Evolutionary conservation across 2,329 filamentous ascomycete species (phyloP).

Genomic region (Cladosporium sp.): DNA sequence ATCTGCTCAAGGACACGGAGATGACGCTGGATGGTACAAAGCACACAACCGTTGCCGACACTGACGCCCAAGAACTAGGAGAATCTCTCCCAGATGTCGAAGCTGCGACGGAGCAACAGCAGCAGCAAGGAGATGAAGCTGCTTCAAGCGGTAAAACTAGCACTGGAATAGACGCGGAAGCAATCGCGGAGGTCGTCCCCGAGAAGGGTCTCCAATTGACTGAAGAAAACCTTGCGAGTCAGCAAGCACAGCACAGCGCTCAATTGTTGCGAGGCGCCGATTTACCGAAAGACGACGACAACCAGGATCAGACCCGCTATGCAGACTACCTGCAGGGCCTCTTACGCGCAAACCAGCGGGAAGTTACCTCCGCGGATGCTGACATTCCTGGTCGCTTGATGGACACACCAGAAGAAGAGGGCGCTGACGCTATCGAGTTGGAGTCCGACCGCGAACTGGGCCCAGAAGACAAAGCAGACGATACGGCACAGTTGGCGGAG

Average conservation of each 20-base stretch:
- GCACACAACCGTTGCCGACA: no score
- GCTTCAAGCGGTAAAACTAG: no score
- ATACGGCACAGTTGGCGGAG: no score
- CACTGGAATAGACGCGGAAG: neutral
- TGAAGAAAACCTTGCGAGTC: constrained; percentile 28
- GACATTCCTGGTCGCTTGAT: neutral
- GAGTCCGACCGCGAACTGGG: neutral
- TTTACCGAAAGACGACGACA: constrained; percentile 25
- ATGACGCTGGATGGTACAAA: no score
- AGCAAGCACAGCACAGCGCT: constrained; percentile 22
- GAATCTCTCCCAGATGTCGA: neutral
- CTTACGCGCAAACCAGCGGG: neutral
- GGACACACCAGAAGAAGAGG: neutral
- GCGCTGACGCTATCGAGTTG: neutral
- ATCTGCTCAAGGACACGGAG: no score
- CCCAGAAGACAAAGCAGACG: no score
- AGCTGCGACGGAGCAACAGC: neutral
- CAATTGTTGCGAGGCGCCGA: constrained; percentile 22
- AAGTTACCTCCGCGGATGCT: constrained; percentile 10
- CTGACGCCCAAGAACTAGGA: no score
- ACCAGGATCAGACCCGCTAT: constrained; percentile 21
- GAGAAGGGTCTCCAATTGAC: constrained; percentile 20
- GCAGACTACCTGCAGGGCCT: constrained; percentile 20
- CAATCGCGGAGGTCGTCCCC: constrained; percentile 1
- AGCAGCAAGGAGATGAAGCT: no score